Percentiles rank a stretch among this genome's conserved stretches.
phyloP scores from a whole-genome alignment of 164 flowering plant genomes.

The Liriodendron chinense region DNA sequence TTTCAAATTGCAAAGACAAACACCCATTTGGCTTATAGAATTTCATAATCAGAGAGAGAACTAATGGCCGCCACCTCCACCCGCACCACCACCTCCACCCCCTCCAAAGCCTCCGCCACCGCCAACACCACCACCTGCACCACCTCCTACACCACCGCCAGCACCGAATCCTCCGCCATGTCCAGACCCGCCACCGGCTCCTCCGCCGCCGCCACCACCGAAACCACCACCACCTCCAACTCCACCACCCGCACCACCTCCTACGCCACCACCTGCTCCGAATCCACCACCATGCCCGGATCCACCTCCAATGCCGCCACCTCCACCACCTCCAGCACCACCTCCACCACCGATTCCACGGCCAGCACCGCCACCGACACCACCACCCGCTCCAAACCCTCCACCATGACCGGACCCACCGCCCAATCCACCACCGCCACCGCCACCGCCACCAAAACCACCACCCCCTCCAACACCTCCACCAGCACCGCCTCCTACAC shows the following conservation, averaged over 20 bases:
- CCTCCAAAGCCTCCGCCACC: constrained; percentile 17
- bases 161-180: constrained; percentile 11
- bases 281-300: constrained; percentile 13
- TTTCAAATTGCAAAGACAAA: too few species aligned
- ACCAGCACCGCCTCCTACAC: constrained; percentile 29
- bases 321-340: constrained; percentile 15
- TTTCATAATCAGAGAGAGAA: too few species aligned
- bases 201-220: constrained; percentile 8
- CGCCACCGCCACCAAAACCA: constrained; percentile 11
- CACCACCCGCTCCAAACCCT: constrained; percentile 27
- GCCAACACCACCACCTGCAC: constrained; percentile 14
- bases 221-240: constrained; percentile 23
- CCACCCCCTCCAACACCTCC: constrained; percentile 18
- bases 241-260: constrained; percentile 13
- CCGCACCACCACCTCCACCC: constrained; percentile 24
- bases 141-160: constrained; percentile 5
- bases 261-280: constrained; percentile 7
- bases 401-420: constrained; percentile 25
- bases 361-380: constrained; percentile 26
- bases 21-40: too few species aligned
- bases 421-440: constrained; percentile 31
- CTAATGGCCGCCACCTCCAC: constrained; percentile 10
- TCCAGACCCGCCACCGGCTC: constrained; percentile 14
- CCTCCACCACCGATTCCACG: constrained; percentile 13
- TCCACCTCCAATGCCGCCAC: constrained; percentile 15